Conservation (phyloP, 2,329 filamentous ascomycete species). For the Aspergillus ruber region DNA sequence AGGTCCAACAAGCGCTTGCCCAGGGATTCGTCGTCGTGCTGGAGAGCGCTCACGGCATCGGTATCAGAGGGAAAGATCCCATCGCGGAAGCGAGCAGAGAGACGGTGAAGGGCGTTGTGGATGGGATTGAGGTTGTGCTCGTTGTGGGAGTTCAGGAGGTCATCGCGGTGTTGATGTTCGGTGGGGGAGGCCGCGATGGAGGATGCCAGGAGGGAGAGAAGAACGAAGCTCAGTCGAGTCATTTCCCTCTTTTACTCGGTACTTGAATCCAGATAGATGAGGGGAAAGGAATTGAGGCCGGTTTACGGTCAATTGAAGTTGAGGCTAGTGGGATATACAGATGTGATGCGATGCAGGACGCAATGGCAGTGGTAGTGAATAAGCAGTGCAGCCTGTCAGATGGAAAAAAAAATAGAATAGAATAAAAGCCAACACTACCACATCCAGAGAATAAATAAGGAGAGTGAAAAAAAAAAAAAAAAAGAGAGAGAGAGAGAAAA, state of each 20-base stretch:
- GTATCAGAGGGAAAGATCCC: conserved; percentile 62
- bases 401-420: neutral
- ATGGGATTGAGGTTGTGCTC: conserved; percentile 55
- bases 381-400: no score
- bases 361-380: no score
- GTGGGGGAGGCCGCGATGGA: neutral
- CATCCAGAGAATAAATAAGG: no score
- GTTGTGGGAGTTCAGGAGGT: conserved; percentile 52
- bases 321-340: no score
- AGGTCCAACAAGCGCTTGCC: conserved; percentile 59
- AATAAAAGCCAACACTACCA: neutral
- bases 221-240: neutral
- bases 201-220: neutral
- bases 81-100: conserved; percentile 59
- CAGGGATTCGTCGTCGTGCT: conserved; percentile 55
- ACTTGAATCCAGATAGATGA: no score
- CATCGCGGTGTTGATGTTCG: conserved; percentile 33
- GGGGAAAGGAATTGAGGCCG: neutral
- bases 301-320: no score
- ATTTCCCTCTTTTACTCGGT: no score
- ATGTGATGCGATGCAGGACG: no score
- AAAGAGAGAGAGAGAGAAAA: no score
- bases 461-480: no score
- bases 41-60: conserved; percentile 57
- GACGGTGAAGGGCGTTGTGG: conserved; percentile 60